These are phyloP conservation scores for Nothomitra cinnamomea DNA, from an alignment of 2,329 filamentous ascomycete genomes.

Conservation along the genomic window DNA sequence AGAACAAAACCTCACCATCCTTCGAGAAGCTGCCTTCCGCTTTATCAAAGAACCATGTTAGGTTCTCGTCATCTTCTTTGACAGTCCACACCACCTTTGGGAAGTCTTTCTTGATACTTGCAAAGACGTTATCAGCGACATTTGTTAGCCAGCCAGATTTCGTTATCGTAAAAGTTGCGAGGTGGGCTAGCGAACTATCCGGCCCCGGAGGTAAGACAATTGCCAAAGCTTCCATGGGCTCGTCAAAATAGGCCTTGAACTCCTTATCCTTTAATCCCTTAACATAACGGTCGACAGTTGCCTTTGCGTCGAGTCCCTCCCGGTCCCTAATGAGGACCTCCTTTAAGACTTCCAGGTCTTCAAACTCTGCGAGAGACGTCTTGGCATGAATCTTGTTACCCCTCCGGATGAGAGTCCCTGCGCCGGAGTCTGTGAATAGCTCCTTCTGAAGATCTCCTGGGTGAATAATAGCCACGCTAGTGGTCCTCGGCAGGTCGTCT, in stretches of 20 bases:
- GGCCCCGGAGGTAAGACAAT: slow-evolving; percentile 61
- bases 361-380: slow-evolving; percentile 54
- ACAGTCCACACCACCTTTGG: slow-evolving; percentile 92
- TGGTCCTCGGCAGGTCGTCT: slow-evolving; percentile 73
- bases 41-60: slow-evolving; percentile 97
- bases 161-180: slow-evolving; percentile 83
- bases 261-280: slow-evolving; percentile 57
- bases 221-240: slow-evolving; percentile 80
- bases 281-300: slow-evolving; percentile 75
- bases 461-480: slow-evolving; percentile 94
- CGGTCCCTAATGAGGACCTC: slow-evolving; percentile 66
- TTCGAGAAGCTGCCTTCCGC: slow-evolving; percentile 79
- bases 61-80: slow-evolving; percentile 85
- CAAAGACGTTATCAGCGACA: slow-evolving; percentile 87
- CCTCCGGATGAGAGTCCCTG: slow-evolving; percentile 78
- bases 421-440: slow-evolving; percentile 88
- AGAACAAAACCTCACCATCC: slow-evolving; percentile 83
- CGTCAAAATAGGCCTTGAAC: slow-evolving; percentile 91
- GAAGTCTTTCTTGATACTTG: slow-evolving; percentile 84
- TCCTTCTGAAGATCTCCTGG: slow-evolving; percentile 92
- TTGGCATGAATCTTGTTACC: slow-evolving; percentile 77
- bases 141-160: slow-evolving; percentile 92
- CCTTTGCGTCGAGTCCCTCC: slow-evolving; percentile 62
- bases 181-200: slow-evolving; percentile 50
- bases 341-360: slow-evolving; percentile 62